Evolutionary conservation across 1,284 basidiomycete species (phyloP), one percentile per base, ranked within the genome.

Genomic region (Pseudozyma hubeiensis): DNA sequence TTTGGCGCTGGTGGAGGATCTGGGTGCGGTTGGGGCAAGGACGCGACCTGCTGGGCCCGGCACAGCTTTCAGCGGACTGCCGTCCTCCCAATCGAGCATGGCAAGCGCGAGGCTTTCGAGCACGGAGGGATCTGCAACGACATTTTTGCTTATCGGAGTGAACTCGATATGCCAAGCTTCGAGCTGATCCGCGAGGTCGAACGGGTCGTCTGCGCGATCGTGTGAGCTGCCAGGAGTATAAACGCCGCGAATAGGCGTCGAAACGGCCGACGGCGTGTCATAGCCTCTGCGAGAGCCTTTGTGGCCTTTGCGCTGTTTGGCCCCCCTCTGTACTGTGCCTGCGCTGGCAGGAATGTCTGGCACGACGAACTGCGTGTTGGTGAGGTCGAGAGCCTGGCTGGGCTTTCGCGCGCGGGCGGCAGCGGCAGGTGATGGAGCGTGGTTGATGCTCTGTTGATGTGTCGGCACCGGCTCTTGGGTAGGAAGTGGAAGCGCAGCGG

Each of bases 121-220:
- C 10, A 72, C 58, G 16, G 40, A 50, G 0, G 63, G 58, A 24
- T 81, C 74, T 1, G 66, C 59, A 2, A 83, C 75, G 41, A 79
- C 33, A 48, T 81, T 84, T n/a, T 70, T 58, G n/a, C 50, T 19
- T 49, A 78, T 68, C 9, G 78, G 79, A 5, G 82, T 81, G 57
- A 67, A 84, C 48, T 84, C 82, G 49, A 82, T 67, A 35, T 82
- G 78, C 82, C 82, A 84, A 5, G 82, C 70, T 43, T 84, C 80
- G 46, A 80, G 61, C 50, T 76, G 67, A n/a, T 80, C 79, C n/a
- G 60, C 62, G 13, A 54, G 30, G 47, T 75, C 72, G 50, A 67
- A 68, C 4, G 63, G 58, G 24, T 74, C 67, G 10, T 78, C 78
- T 34, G 64, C 39, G 44, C 66, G 62, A 16, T 75, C 75, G 40